Evolutionary conservation across 2,329 filamentous ascomycete genomes (phyloP).

Genomic region (Rhinocladiella mackenziei): DNA sequence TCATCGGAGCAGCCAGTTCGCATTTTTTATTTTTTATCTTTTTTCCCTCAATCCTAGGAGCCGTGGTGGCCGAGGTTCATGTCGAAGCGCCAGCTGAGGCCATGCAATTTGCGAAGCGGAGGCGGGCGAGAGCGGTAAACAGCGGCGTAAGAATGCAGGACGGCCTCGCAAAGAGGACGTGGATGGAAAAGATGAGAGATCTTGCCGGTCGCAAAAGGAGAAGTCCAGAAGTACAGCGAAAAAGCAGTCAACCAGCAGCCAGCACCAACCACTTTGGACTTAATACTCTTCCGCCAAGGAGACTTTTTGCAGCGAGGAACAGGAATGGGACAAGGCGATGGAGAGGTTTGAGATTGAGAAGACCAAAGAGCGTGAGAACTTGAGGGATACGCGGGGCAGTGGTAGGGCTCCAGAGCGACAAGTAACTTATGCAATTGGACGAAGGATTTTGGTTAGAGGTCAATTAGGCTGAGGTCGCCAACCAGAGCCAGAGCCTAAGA

Average conservation of each 20-base stretch:
- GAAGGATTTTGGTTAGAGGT: too few species aligned
- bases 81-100: slow-evolving; percentile 8
- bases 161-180: background rate
- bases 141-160: slow-evolving; percentile 8
- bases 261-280: background rate
- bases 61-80: slow-evolving; percentile 31
- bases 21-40: too few species aligned
- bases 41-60: slow-evolving; percentile 27
- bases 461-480: too few species aligned
- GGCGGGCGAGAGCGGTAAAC: slow-evolving; percentile 1
- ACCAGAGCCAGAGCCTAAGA: too few species aligned
- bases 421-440: too few species aligned
- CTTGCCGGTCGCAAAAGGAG: background rate
- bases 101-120: slow-evolving; percentile 9
- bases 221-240: slow-evolving; percentile 1
- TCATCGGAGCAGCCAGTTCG: slow-evolving; percentile 28
- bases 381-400: too few species aligned
- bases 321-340: too few species aligned
- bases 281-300: too few species aligned
- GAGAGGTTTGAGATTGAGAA: too few species aligned
- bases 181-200: background rate
- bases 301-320: too few species aligned
- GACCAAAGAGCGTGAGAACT: too few species aligned
- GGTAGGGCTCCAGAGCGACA: too few species aligned
- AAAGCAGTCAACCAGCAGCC: slow-evolving; percentile 3